These are phyloP conservation scores for Suillus plorans DNA, from an alignment of 768 basidiomycete species.

Conservation along the genomic window DNA sequence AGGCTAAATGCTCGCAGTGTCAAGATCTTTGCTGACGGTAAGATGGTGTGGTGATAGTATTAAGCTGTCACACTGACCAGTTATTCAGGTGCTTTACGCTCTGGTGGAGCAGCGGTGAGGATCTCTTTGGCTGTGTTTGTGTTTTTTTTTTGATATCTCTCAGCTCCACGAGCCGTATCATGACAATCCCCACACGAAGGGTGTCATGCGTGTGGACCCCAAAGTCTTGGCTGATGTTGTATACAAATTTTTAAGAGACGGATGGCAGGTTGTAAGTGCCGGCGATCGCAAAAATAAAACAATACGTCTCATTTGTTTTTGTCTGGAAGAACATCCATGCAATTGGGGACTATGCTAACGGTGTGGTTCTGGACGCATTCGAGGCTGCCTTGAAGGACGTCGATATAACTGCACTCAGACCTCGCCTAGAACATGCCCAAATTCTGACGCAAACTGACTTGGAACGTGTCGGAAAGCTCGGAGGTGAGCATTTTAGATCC, in stretches of 20 bases:
- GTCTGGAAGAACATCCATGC: conserved; percentile 76
- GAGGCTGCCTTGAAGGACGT: conserved; percentile 61
- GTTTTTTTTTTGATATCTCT: conserved; percentile 2
- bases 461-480: conserved; percentile 71
- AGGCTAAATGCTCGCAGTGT: conserved; percentile 72
- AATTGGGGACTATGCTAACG: conserved; percentile 86
- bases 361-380: conserved; percentile 82
- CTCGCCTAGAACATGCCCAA: conserved; percentile 90
- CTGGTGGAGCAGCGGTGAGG: conserved; percentile 84
- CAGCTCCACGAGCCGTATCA: conserved; percentile 81
- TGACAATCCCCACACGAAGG: conserved; percentile 72
- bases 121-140: not conserved
- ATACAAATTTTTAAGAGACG: conserved; percentile 69
- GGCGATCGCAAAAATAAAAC: not conserved
- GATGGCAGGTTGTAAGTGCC: conserved; percentile 84
- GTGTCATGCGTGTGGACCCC: conserved; percentile 72
- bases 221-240: conserved; percentile 63
- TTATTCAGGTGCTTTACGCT: conserved; percentile 76
- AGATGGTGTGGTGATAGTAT: not conserved
- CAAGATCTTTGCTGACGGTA: conserved; percentile 71
- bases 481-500: conserved; percentile 50
- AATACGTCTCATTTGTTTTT: not conserved
- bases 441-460: conserved; percentile 79
- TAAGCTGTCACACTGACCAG: not conserved
- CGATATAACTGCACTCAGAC: conserved; percentile 64